Evolutionary conservation across 2,329 filamentous ascomycete species (phyloP).

Genomic region (Fusarium xyrophilum): DNA sequence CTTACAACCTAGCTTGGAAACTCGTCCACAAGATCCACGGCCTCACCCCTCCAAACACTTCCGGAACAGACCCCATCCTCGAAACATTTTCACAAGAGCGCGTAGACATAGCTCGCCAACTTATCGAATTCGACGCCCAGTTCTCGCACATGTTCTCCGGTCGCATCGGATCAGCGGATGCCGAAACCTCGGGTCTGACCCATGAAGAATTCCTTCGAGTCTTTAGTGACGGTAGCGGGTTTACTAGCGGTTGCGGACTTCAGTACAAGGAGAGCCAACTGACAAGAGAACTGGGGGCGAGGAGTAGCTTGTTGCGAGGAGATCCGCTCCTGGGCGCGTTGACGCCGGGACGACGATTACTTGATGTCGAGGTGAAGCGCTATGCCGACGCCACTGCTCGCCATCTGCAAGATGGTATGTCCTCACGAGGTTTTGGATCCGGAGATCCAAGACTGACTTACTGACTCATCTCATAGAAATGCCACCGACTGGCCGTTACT

Average conservation of each 20-base stretch:
- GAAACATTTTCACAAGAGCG: slow-evolving; percentile 1
- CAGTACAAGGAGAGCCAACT: slow-evolving; percentile 5
- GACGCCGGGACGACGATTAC: background rate
- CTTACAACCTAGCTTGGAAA: slow-evolving; percentile 17
- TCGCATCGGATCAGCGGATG: slow-evolving; percentile 6
- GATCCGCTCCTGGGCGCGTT: background rate
- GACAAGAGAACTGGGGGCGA: background rate
- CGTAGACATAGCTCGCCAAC: slow-evolving; percentile 2
- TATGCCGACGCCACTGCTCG: slow-evolving; percentile 10
- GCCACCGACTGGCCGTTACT: slow-evolving; percentile 1
- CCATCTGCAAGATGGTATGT: slow-evolving; percentile 9
- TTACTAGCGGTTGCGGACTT: slow-evolving; percentile 8
- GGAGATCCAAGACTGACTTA: fast-evolving
- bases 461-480: slow-evolving; percentile 1
- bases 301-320: background rate
- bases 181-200: background rate
- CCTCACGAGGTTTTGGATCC: fast-evolving
- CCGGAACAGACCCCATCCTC: background rate
- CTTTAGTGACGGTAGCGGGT: slow-evolving; percentile 6
- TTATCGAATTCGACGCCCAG: slow-evolving; percentile 12
- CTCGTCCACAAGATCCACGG: slow-evolving; percentile 4
- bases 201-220: slow-evolving; percentile 18
- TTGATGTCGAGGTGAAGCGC: slow-evolving; percentile 6
- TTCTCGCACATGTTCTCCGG: slow-evolving; percentile 22
- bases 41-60: background rate